Conservation (phyloP, 2,329 filamentous ascomycete species). For the Ceratocystis ficicola region DNA sequence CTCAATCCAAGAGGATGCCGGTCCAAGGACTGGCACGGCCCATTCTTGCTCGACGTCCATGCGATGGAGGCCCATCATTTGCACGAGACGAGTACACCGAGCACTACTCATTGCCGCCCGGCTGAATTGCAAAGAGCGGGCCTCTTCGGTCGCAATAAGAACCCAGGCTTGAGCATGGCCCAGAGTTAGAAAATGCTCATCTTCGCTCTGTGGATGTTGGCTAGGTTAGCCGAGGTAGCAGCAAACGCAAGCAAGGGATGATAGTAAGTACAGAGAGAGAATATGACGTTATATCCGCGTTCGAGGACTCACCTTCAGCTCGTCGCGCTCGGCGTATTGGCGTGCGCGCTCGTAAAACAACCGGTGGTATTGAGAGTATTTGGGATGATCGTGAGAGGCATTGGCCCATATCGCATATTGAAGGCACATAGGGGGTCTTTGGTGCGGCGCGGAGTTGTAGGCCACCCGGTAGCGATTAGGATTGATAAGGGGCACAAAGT, state of each 20-base stretch:
- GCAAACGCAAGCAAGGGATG: not conserved
- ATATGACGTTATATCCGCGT: not conserved
- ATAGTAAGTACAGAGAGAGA: not conserved
- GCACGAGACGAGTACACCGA: slow-evolving; percentile 53
- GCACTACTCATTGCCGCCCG: slow-evolving; percentile 74
- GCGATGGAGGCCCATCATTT: slow-evolving; percentile 77
- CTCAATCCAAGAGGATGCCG: slow-evolving; percentile 70
- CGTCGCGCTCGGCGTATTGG: slow-evolving; percentile 71
- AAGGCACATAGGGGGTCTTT: slow-evolving; percentile 69
- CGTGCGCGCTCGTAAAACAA: slow-evolving; percentile 72
- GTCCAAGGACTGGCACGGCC: slow-evolving; percentile 60
- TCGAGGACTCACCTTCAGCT: slow-evolving; percentile 51
- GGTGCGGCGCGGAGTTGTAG: slow-evolving; percentile 57
- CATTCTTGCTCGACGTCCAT: slow-evolving; percentile 54
- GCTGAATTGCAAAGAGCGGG: slow-evolving; percentile 73
- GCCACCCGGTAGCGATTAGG: slow-evolving; percentile 60
- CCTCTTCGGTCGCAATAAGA: slow-evolving; percentile 65
- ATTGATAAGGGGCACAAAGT: slow-evolving; percentile 65
- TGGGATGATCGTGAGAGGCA: slow-evolving; percentile 57
- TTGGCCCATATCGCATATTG: slow-evolving; percentile 83
- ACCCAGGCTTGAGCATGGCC: slow-evolving; percentile 70
- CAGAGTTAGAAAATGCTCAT: slow-evolving; percentile 69
- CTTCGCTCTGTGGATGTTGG: slow-evolving; percentile 43
- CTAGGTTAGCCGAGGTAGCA: not conserved
- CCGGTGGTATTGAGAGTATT: slow-evolving; percentile 59